These are phyloP conservation scores for Grammothele lineata DNA, from an alignment of 768 basidiomycete species.

Conservation along the genomic window DNA sequence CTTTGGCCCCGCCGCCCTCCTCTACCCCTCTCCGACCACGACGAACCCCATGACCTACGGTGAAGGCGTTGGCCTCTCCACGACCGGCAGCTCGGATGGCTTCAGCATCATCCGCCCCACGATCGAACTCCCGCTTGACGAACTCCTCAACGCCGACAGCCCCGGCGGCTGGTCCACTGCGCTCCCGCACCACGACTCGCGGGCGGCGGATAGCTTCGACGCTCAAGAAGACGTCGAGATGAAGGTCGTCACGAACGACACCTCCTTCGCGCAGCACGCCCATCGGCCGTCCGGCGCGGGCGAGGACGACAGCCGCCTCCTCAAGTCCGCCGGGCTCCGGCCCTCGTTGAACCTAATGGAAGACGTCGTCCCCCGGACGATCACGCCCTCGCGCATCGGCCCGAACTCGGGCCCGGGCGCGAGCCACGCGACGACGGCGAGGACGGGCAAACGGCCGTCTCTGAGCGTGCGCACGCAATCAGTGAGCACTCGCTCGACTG, in stretches of 20 bases:
- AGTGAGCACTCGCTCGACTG: constrained; percentile 46
- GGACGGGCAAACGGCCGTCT: constrained; percentile 43
- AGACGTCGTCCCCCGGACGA: constrained; percentile 44
- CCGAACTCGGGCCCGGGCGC: constrained; percentile 48
- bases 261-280: constrained; percentile 12
- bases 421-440: constrained; percentile 18
- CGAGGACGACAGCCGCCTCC: constrained; percentile 27
- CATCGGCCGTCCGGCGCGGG: constrained; percentile 14
- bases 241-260: constrained; percentile 22
- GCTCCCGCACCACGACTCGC: constrained; percentile 13
- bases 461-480: constrained; percentile 58
- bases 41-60: constrained; percentile 73
- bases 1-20: constrained; percentile 74
- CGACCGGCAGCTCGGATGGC: constrained; percentile 41
- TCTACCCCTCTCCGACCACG: constrained; percentile 64
- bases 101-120: constrained; percentile 72
- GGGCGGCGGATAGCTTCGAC: constrained; percentile 17
- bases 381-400: constrained; percentile 56
- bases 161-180: constrained; percentile 27
- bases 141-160: constrained; percentile 55
- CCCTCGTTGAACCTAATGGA: constrained; percentile 40
- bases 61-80: constrained; percentile 52
- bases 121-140: constrained; percentile 83
- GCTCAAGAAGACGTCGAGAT: constrained; percentile 29
- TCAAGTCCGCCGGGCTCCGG: constrained; percentile 26